Evolutionary conservation across 352 stramenopile species (phyloP), one percentile per base, ranked within the genome.

Genomic region (Peronospora farinosa): DNA sequence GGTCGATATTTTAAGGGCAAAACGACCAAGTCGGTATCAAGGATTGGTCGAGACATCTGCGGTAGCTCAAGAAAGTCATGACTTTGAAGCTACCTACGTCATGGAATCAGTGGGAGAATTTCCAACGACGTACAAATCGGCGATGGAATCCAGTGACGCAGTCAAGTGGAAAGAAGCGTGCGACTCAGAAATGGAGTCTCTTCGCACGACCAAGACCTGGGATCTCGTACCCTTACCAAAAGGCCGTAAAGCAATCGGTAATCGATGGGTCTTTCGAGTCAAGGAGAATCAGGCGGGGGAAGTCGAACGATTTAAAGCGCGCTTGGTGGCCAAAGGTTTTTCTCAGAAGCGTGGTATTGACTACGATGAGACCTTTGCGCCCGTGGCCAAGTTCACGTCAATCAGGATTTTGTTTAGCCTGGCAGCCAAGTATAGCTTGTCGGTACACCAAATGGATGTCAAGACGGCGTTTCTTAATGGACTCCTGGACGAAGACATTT

Each of bases 321-420:
- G 65, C 17, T 54, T 71, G 21, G 36, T 51, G 1, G 36, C 46
- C 7, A 33, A 41, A 13, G 46, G 46, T 4, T 35, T 37, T 37
- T 30, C 23, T n/a, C 57, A 74, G 36, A 51, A 60, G 21, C 57
- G 45, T 37, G 61, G 51, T 3, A 61, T 63, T 10, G 61, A 74
- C 27, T 71, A 31, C 8, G 25, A 45, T 0, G 49, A 49, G 32
- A 50, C 43, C 5, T 60, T 30, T 7, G 25, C 25, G 25, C 25
- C 25, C 25, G 25, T 30, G 25, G 25, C 25, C 25, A 30, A 30
- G 41, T 25, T 40, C n/a, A 40, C 36, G 16, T 40, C 36, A 40
- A 40, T 19, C 16, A 17, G 16, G 16, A 17, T 40, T 21, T 25
- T 40, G n/a, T 21, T 40, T 5, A 40, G 13, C 36, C n/a, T 40